Conservation (phyloP, 331 rosid species). For the Malus hybrid region DNA sequence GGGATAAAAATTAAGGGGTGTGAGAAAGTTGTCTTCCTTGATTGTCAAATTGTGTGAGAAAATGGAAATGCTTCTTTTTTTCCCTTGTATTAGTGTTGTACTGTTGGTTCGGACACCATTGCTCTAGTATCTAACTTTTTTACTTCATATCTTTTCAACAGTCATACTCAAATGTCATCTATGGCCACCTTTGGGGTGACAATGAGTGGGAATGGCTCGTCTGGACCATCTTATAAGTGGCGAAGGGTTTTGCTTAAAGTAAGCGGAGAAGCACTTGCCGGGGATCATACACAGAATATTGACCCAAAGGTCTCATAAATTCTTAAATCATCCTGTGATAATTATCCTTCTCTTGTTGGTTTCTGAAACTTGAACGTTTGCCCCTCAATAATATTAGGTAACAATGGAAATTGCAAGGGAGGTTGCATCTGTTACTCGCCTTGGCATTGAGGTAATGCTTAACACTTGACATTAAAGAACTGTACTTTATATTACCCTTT, state of each 20-base stretch:
- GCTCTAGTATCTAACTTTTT: not conserved
- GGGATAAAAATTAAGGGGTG: not conserved
- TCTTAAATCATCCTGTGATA: not conserved
- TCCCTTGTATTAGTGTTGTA: not conserved
- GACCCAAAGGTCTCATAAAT: slow-evolving; percentile 73
- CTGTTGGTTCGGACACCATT: not conserved
- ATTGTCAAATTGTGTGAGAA: not conserved
- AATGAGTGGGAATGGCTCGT: slow-evolving; percentile 39
- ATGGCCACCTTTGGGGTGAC: slow-evolving; percentile 43
- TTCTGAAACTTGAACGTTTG: not conserved
- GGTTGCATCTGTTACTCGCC: slow-evolving; percentile 91
- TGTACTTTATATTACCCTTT: not conserved
- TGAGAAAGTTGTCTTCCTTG: not conserved
- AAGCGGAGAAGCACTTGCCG: slow-evolving; percentile 98
- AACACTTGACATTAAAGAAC: not conserved
- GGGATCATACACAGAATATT: slow-evolving; percentile 74
- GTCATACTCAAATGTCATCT: slow-evolving; percentile 48
- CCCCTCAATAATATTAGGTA: slow-evolving; percentile 28
- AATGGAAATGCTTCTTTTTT: not conserved
- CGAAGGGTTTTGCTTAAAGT: slow-evolving; percentile 94
- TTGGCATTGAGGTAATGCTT: slow-evolving; percentile 77
- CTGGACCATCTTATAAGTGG: slow-evolving; percentile 61
- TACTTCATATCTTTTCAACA: slow-evolving; percentile 6
- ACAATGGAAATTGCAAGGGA: slow-evolving; percentile 96
- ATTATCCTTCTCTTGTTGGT: not conserved